phyloP scores from a whole-genome alignment of 2,329 filamentous ascomycete species.

The Trichoderma harzianum region DNA sequence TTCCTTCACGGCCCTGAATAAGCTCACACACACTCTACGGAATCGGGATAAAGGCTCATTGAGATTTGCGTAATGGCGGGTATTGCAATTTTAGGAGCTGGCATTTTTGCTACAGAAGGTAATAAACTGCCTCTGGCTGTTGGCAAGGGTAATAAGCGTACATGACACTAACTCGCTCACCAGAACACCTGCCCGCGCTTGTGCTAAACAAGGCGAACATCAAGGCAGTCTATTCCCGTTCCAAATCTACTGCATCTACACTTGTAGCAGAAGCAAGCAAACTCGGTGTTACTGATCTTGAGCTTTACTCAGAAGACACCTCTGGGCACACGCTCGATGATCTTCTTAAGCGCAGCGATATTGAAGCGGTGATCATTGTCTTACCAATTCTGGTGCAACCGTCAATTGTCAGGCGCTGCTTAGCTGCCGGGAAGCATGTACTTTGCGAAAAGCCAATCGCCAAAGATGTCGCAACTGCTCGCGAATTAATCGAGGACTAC shows the following conservation, averaged over 20 bases:
- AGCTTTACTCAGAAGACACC: conserved; percentile 16
- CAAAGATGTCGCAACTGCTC: conserved; percentile 10
- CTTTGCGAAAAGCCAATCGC: conserved; percentile 14
- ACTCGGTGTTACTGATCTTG: neutral
- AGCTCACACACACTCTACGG: neutral
- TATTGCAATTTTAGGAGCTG: conserved; percentile 13
- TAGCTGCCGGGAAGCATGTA: conserved; percentile 12
- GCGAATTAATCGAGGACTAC: conserved; percentile 8
- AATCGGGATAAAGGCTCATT: neutral
- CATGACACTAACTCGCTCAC: neutral
- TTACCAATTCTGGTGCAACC: conserved; percentile 15
- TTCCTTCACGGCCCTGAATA: neutral
- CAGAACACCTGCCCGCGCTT: conserved; percentile 6
- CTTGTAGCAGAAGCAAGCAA: conserved; percentile 4
- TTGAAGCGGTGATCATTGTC: neutral
- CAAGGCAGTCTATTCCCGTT: conserved; percentile 11
- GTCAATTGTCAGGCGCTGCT: conserved; percentile 1
- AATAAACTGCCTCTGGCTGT: neutral
- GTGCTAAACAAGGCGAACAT: conserved; percentile 1
- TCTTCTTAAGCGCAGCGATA: conserved; percentile 6
- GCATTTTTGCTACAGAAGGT: conserved; percentile 12
- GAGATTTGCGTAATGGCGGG: neutral
- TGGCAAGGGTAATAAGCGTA: neutral
- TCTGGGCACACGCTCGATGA: neutral
- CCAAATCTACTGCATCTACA: neutral